phyloP scores from a whole-genome alignment of 2,329 filamentous ascomycete species.

The Fusarium cicatricum region DNA sequence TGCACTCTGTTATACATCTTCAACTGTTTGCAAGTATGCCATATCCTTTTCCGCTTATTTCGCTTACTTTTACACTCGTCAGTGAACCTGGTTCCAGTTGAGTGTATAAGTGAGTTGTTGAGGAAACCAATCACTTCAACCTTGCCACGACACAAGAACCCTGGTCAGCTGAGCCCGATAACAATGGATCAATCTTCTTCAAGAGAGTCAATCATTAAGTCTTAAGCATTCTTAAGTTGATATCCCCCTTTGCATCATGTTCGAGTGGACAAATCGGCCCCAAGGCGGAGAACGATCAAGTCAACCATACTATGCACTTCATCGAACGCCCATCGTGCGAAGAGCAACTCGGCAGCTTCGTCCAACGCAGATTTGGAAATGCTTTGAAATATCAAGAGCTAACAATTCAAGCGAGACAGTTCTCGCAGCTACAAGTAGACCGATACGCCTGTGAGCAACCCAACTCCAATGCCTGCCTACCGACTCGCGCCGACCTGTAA shows the following conservation, averaged over 20 bases:
- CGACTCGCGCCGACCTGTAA: background rate
- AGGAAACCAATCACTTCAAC: background rate
- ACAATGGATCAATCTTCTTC: no score
- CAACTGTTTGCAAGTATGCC: no score
- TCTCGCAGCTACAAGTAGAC: background rate
- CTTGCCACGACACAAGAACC: background rate
- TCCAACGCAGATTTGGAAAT: background rate
- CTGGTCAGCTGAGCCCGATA: background rate
- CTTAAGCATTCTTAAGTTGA: no score
- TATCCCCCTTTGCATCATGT: no score
- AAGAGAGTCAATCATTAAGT: no score
- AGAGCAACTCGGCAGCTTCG: no score
- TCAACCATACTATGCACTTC: no score
- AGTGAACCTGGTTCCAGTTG: background rate
- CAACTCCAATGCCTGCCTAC: slow-evolving; percentile 9
- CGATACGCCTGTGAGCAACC: background rate
- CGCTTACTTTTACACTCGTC: background rate
- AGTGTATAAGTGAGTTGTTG: background rate
- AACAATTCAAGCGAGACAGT: background rate
- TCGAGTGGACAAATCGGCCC: no score
- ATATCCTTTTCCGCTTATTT: background rate
- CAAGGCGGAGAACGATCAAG: no score
- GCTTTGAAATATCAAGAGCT: background rate
- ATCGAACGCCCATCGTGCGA: no score
- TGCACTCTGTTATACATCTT: no score